Evolutionary conservation across 352 stramenopile species (phyloP), one percentile per base, ranked within the genome.

Genomic region (Pythium sp.): DNA sequence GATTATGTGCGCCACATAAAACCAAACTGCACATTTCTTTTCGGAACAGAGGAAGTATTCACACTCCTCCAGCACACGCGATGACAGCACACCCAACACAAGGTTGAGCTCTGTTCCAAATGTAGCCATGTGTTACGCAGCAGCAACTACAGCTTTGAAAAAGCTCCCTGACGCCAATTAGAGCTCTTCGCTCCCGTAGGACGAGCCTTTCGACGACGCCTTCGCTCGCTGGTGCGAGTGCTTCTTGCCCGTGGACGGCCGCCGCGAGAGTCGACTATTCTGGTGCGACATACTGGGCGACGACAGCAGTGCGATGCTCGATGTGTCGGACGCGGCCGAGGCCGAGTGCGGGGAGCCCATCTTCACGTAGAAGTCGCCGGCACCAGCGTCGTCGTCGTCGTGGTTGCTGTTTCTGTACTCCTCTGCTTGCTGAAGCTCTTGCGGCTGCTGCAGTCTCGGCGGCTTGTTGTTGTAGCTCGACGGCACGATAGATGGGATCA

Each of bases 291-390:
- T 75, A 53, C 69, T 72, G 2, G 69, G 65, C 58, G 82, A 75
- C 14, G 80, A 89, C 38, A 92, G 69, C 53, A 92, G 56, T 46
- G 82, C 84, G 58, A 92, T 88, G 57, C 82, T 91, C 14, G 82
- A 91, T 5, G 71, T 75, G 57, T 74, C 74, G 36, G 84, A 92
- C 26, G 86, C 67, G 5, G 74, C 65, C 20, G 76, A 82, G n/a
- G 74, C 60, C 34, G 78, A 85, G 30, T 81, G 74, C 36, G 82
- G 84, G n/a, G 84, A 92, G 49, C 73, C 81, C 79, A 90, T 77
- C 20, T 73, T 73, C 5, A 75, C 76, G 68, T 77, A 80, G 28
- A 64, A 28, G 64, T 63, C 61, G 20, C 58, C 61, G 20, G 43
- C 43, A n/a, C 18, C 18, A 22, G 43, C 43, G 18, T 24, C 43